Evolutionary conservation across 2,329 filamentous ascomycete genomes (phyloP).

Genomic region (Colletotrichum sp.): DNA sequence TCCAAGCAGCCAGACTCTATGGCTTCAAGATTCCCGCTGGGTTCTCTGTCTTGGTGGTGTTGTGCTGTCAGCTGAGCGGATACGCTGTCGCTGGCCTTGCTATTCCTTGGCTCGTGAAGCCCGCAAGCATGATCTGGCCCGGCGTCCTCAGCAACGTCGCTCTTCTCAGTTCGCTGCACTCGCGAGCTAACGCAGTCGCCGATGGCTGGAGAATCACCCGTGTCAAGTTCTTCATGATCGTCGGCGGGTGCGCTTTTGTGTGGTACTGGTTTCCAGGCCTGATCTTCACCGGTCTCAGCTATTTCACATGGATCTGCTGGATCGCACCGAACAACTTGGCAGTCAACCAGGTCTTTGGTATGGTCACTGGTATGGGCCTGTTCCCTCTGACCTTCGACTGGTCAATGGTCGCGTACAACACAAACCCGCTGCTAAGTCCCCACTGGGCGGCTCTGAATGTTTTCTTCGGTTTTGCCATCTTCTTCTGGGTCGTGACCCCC

Average conservation of each 20-base stretch:
- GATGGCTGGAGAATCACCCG: slow-evolving; percentile 41
- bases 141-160: slow-evolving; percentile 48
- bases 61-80: slow-evolving; percentile 54
- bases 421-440: slow-evolving; percentile 50
- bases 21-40: slow-evolving; percentile 42
- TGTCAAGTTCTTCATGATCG: slow-evolving; percentile 43
- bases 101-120: slow-evolving; percentile 48
- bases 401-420: slow-evolving; percentile 28
- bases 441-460: slow-evolving; percentile 68
- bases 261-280: slow-evolving; percentile 55
- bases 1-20: slow-evolving; percentile 43
- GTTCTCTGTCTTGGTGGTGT: slow-evolving; percentile 39
- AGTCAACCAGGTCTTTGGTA: slow-evolving; percentile 56
- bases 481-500: slow-evolving; percentile 59
- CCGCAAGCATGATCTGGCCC: slow-evolving; percentile 53
- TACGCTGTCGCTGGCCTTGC: slow-evolving; percentile 49
- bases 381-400: slow-evolving; percentile 50
- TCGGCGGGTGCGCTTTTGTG: slow-evolving; percentile 45
- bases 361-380: slow-evolving; percentile 42
- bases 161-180: slow-evolving; percentile 46
- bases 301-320: slow-evolving; percentile 53
- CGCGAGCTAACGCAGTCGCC: not conserved
- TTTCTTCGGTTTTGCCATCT: slow-evolving; percentile 57
- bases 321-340: slow-evolving; percentile 50
- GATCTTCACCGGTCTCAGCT: slow-evolving; percentile 45